A percentile compares a stretch with the other conserved stretches of the same genome.
Evolutionary conservation across 768 basidiomycete genomes (phyloP).

Genomic region (Serendipita indica): DNA sequence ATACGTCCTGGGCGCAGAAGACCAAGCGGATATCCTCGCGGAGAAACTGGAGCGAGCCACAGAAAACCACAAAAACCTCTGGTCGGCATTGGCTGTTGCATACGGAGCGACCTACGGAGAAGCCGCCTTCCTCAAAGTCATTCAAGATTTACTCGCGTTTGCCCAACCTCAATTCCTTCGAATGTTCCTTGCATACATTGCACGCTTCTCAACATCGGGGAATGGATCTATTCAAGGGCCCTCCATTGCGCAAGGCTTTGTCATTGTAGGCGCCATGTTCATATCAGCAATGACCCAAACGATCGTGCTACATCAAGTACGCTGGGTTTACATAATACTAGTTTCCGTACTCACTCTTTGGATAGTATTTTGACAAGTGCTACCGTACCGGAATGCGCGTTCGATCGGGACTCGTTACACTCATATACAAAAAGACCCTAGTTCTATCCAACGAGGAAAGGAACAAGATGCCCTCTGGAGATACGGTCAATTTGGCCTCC

Average conservation of each 20-base stretch:
- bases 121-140: conserved; percentile 52
- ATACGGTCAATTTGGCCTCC: conserved; percentile 89
- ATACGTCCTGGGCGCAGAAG: conserved; percentile 49
- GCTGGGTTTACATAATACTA: conserved; percentile 8
- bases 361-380: conserved; percentile 70
- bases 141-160: conserved; percentile 70
- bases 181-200: conserved; percentile 65
- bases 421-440: conserved; percentile 75
- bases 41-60: conserved; percentile 44
- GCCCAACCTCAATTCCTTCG: conserved; percentile 78
- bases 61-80: conserved; percentile 50
- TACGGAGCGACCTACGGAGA: conserved; percentile 64
- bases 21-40: conserved; percentile 59
- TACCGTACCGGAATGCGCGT: conserved; percentile 89
- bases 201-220: conserved; percentile 47
- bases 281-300: conserved; percentile 64
- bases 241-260: conserved; percentile 42
- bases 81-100: conserved; percentile 56
- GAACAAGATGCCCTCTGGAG: conserved; percentile 59
- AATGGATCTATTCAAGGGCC: conserved; percentile 22
- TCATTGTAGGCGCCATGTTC: conserved; percentile 70
- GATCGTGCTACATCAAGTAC: conserved; percentile 61
- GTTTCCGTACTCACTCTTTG: not conserved
- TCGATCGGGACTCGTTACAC: conserved; percentile 71
- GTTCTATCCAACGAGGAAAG: conserved; percentile 77